Evolutionary conservation across 2,329 filamentous ascomycete genomes (phyloP).

Genomic region (Aureobasidium sp.): DNA sequence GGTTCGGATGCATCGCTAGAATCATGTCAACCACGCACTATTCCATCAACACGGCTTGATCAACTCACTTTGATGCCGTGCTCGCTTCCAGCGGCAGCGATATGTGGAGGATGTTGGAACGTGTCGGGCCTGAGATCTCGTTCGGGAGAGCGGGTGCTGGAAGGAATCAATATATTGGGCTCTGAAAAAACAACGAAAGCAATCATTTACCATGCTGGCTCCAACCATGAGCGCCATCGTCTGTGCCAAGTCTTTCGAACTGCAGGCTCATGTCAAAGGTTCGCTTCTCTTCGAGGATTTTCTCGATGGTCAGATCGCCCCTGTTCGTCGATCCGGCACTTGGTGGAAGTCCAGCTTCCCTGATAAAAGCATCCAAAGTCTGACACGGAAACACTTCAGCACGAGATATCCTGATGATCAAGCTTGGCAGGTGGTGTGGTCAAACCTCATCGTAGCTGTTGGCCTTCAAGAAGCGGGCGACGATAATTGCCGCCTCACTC

Average conservation of each 20-base stretch:
- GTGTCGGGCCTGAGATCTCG: slow-evolving; percentile 38
- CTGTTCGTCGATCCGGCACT: slow-evolving; percentile 41
- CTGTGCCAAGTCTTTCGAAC: slow-evolving; percentile 49
- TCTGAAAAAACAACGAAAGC: background rate
- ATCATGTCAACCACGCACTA: background rate
- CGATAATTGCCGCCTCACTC: slow-evolving; percentile 29
- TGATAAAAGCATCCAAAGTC: slow-evolving; percentile 52
- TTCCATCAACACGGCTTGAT: background rate
- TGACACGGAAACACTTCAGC: slow-evolving; percentile 24
- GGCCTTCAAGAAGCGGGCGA: slow-evolving; percentile 32
- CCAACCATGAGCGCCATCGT: slow-evolving; percentile 31
- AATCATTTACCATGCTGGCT: slow-evolving; percentile 12
- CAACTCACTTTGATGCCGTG: background rate
- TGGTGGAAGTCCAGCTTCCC: slow-evolving; percentile 47
- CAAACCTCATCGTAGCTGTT: slow-evolving; percentile 32
- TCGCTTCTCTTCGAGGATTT: slow-evolving; percentile 55
- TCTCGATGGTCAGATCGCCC: slow-evolving; percentile 50
- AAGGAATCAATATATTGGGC: slow-evolving; percentile 1
- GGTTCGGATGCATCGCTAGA: slow-evolving; percentile 11
- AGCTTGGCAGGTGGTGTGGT: background rate
- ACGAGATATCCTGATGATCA: background rate
- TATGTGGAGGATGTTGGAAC: slow-evolving; percentile 48
- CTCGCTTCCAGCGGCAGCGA: slow-evolving; percentile 32
- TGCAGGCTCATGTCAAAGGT: slow-evolving; percentile 48
- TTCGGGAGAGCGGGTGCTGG: slow-evolving; percentile 41